Evolutionary conservation across 163 green algal species (phyloP), one percentile per base, ranked within the genome.

Genomic region (Botryococcus braunii): DNA sequence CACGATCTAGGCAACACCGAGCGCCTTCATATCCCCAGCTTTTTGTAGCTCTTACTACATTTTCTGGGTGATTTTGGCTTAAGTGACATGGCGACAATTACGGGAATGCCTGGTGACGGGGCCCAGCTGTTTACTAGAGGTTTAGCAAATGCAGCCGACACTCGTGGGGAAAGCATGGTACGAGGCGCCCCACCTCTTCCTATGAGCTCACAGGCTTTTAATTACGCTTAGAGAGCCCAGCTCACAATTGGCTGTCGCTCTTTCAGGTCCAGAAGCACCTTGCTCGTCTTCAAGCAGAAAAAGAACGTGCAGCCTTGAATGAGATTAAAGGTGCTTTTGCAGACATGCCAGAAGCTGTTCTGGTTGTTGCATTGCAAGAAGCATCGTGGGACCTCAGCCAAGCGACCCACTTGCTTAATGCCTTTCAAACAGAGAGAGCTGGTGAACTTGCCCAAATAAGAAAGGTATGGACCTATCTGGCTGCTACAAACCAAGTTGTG

Each of bases 181-280:
- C 29, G 56, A n/a, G 27, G 13, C 13, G 7, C 13, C 6, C n/a
- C n/a, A 61, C 13, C n/a, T 29, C 32, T 8, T 32, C 13, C 8
- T 61, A 38, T 61, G 9, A 32, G 7, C 13, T 11, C 50, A 38
- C 7, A 21, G 13, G n/a, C 50, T 21, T 29, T 21, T 38, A 7
- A 61, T 32, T 8, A 38, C 7, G n/a, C 17, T 61, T 9, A 61
- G n/a, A n/a, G n/a, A n/a, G n/a, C n/a, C n/a, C n/a, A n/a, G n/a
- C n/a, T n/a, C 8, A 61, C 13, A 29, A 61, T 21, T 8, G 50
- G 6, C 8, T 13, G 7, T 40, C 41, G 25, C 49, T 71, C 34
- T 47, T 50, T 34, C 83, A 87, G 83, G 81, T 91, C 29, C 73
- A 85, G 65, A 84, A 87, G 69, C 86, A 91, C 39, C 0, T 69